Evolutionary conservation across 129 eudicot species (phyloP).

Genomic region (Deinandra increscens): DNA sequence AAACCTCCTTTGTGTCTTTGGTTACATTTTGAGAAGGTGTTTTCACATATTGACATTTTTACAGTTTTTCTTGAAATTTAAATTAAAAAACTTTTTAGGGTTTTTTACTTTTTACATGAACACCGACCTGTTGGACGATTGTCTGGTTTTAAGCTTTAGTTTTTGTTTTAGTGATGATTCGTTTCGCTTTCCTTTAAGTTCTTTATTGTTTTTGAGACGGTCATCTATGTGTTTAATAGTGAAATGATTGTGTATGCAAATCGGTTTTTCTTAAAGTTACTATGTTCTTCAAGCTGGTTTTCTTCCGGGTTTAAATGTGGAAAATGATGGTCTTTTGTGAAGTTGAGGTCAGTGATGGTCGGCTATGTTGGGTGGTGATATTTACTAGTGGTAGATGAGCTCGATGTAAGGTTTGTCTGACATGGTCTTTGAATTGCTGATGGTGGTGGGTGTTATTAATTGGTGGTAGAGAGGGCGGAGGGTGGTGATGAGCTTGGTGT

Average conservation of each 20-base stretch:
- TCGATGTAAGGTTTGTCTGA: too few species aligned
- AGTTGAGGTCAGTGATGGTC: too few species aligned
- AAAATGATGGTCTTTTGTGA: too few species aligned
- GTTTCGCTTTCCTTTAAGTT: neutral
- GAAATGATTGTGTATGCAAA: neutral
- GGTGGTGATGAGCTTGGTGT: too few species aligned
- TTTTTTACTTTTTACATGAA: slow-evolving; percentile 22
- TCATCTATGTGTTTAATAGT: neutral
- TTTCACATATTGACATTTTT: slow-evolving; percentile 36
- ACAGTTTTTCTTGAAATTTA: slow-evolving; percentile 31
- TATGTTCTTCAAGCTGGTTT: too few species aligned
- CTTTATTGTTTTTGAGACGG: neutral
- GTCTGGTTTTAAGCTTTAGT: slow-evolving; percentile 21
- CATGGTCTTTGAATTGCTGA: too few species aligned
- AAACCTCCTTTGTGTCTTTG: slow-evolving; percentile 37
- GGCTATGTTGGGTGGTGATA: too few species aligned
- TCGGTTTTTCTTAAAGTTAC: too few species aligned
- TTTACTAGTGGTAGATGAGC: too few species aligned
- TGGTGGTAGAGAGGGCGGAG: too few species aligned
- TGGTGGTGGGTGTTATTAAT: too few species aligned
- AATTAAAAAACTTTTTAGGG: slow-evolving; percentile 21
- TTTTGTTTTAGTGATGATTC: slow-evolving; percentile 21
- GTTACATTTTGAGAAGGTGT: slow-evolving; percentile 34
- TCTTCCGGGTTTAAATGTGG: too few species aligned
- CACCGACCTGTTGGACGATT: slow-evolving; percentile 24